Base-by-base conservation (phyloP, 305 asterid species). In the Solanum hybrid region DNA sequence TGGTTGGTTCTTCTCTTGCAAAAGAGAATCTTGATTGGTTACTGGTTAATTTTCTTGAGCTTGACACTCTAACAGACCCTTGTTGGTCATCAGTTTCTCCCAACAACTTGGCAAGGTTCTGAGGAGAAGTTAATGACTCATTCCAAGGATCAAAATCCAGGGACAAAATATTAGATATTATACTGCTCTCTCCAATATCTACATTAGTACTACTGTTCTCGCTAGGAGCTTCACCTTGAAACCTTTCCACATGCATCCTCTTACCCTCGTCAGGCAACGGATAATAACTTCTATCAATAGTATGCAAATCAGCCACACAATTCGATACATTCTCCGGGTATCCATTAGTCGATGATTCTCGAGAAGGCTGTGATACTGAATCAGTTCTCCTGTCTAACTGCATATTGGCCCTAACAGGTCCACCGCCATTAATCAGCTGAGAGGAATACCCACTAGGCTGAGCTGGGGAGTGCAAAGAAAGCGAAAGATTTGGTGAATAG, bases 21-120 rank as follows among this genome's bases (percentile, higher is more conserved):
- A 96, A 97, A 72, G 98, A 95, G 92, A 97, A 97, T 95, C 98
- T 94, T 34, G 99, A 97, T 84, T 96, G 99, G 93, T 92, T 95
- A 92, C 94, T 93, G 79, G 90, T 94, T 88, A 86, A 90, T 95
- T 93, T 96, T 93, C 96, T 90, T 6, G 98, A 93, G 92, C 95
- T 92, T n/a, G 96, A 93, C 88, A 89, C 94, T 72, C 95, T 94
- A 89, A 91, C 93, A 89, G 93, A 83, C 75, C 75, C 93, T 85
- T 92, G 93, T 89, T 76, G 92, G 83, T 90, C 92, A 90, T 95
- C 94, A 89, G 93, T 90, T 85, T 96, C 97, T 88, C 96, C 96
- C 88, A 96, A 93, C 90, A 95, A 91, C 89, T 92, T 95, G 65
- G 93, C 94, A 89, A 96, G 91, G 93, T 95, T 93, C 91, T 93